A percentile compares a stretch with the other conserved stretches of the same genome.
phyloP scores from a whole-genome alignment of 352 stramenopile species.

The Globisporangium okanoganense region DNA sequence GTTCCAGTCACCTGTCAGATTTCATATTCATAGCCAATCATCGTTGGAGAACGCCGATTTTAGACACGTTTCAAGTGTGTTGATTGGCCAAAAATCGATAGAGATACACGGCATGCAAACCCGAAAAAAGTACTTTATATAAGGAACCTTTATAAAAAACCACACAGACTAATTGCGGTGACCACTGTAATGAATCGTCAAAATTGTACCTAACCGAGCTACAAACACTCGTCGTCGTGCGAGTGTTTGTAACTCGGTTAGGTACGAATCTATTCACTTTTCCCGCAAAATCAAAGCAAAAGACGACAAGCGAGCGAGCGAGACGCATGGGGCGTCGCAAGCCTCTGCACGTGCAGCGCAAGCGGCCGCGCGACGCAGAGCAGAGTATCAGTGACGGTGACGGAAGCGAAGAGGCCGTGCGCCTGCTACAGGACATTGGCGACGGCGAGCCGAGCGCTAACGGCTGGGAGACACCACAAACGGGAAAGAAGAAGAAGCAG shows the following conservation, averaged over 20 bases:
- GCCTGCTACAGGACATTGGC: background rate
- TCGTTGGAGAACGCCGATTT: too few species aligned
- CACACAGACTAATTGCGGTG: too few species aligned
- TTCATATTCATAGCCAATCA: too few species aligned
- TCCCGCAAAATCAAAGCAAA: background rate
- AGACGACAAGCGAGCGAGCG: background rate
- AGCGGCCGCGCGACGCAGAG: constrained; percentile 10
- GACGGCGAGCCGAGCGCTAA: background rate
- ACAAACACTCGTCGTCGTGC: too few species aligned
- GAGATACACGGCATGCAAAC: too few species aligned
- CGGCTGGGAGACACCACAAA: background rate
- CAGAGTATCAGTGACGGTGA: background rate
- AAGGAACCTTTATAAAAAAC: too few species aligned
- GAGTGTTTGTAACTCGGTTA: too few species aligned
- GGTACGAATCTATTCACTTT: background rate
- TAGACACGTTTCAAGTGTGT: too few species aligned
- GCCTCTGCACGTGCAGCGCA: constrained; percentile 24
- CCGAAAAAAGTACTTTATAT: too few species aligned
- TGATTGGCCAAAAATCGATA: too few species aligned
- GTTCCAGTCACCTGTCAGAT: too few species aligned
- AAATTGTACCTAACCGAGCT: background rate
- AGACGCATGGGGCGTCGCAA: constrained; percentile 33
- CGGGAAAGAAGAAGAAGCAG: background rate
- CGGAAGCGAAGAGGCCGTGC: background rate
- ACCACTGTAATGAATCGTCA: too few species aligned